Evolutionary conservation across 2,329 filamentous ascomycete species (phyloP), one percentile per base, ranked within the genome.

Genomic region (Fusarium coicis): DNA sequence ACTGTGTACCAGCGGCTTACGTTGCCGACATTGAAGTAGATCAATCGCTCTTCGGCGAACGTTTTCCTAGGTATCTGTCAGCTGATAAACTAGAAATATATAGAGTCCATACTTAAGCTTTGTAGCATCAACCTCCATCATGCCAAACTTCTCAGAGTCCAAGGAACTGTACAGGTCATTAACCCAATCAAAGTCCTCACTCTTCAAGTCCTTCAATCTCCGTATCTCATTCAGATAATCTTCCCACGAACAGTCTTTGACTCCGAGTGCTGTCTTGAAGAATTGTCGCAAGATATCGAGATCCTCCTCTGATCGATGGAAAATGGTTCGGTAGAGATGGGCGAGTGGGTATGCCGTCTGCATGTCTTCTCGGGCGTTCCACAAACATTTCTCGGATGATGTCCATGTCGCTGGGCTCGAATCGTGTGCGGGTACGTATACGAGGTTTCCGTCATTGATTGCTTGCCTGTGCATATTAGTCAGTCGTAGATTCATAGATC

Each of bases 1-100:
- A 70, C 42, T 4, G 69, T 78, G 46, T 79, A 69, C 82, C 82
- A 83, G 15, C 44, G 64, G 34, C 66, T 69, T 11, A 36, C 40
- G 9, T 64, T 57, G 1, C 59, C 54, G 1, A n/a, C n/a, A 6
- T 59, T 64, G 30, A 63, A 64, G 47, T 68, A 74, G 16, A 76
- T 63, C 26, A 76, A 9, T 10, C 53, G 15, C 14, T 76, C 73
- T 7, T 68, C n/a, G 0, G 34, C 16, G 9, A 76, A 76, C 0
- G 42, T 34, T 34, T 70, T 57, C 32, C 73, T 75, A n/a, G 5
- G 9, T 1, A 30, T 1, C 1, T 4, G 42, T 75, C 23, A 76
- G 47, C n/a, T n/a, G n/a, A n/a, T n/a, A n/a, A n/a, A n/a, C n/a
- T n/a, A n/a, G n/a, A n/a, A n/a, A n/a, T n/a, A n/a, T n/a, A n/a